Base-by-base conservation (phyloP, 2,329 filamentous ascomycete species). In the Claviceps cyperi region DNA sequence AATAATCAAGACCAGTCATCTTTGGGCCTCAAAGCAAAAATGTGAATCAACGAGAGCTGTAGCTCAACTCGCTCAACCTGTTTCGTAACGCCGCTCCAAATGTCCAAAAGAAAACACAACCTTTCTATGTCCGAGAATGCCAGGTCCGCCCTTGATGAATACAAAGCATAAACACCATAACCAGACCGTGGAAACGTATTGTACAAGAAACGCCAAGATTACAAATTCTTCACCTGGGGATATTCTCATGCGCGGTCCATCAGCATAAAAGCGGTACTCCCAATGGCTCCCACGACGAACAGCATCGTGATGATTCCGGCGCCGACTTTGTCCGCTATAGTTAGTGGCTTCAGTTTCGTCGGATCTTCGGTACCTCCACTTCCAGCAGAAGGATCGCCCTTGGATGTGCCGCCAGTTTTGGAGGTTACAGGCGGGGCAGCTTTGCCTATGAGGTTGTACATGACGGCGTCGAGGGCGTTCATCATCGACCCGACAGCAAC, bases 401-500 rank as follows among this genome's bases (percentile, higher is more conserved):
- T 60, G 2, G 75, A 79, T 1, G 76, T 83, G 48, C 82, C 83
- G 36, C 81, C 82, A 1, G 72, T 76, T 3, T 66, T 60, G 0
- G 69, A 68, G 0, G 78, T 81, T 14, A 75, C 67, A 0, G 78
- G 74, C 1, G 64, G 64, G 14, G 64, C 59, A 2, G 57, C 58
- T n/a, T 63, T 60, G 41, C 68, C 62, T 40, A 79, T 64, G 11
- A 84, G 67, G 43, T 74, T 76, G 51, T 80, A 80, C 63, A 79
- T 78, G 55, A 86, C 67, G 13, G 81, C 74, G 24, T 77, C 74
- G 24, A 85, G 68, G 0, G 79, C 81, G 56, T 76, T 81, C 75
- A 86, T 83, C 69, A 86, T 79, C 62, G 83, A 72, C 41, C 83
- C 83, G 8, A 86, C 80, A 49, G 83, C 83, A 13, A 68, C 69